phyloP scores from a whole-genome alignment of 2,329 filamentous ascomycete genomes.

The Fusarium praegraminearum region DNA sequence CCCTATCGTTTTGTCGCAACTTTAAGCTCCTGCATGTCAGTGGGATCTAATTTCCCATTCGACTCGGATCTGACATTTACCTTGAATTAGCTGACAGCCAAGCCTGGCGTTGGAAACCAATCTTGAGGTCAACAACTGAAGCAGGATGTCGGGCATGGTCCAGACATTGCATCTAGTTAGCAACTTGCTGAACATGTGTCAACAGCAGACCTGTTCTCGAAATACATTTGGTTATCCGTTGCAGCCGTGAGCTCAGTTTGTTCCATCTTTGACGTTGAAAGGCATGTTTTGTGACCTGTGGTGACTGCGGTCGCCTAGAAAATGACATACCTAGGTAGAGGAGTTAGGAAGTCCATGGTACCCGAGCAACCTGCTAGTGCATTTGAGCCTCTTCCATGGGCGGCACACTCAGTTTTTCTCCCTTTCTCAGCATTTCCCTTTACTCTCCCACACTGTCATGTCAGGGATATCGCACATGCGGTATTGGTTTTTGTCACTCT shows the following conservation, averaged over 20 bases:
- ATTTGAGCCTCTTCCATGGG: background rate
- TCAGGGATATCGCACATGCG: background rate
- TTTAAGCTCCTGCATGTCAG: background rate
- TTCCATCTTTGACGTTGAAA: background rate
- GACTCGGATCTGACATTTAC: background rate
- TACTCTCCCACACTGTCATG: background rate
- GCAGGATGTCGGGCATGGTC: background rate
- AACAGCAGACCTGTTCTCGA: background rate
- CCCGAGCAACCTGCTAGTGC: background rate
- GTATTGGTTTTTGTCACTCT: background rate
- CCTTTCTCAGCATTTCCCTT: background rate
- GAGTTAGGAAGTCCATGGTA: background rate
- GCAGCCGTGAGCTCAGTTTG: background rate
- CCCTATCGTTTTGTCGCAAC: background rate
- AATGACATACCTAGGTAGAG: background rate
- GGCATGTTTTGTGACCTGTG: background rate
- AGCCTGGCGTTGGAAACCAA: background rate
- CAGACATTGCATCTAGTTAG: background rate
- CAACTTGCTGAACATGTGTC: background rate
- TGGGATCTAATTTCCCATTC: constrained; percentile 3
- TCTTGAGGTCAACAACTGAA: background rate
- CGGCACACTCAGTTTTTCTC: background rate
- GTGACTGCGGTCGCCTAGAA: background rate
- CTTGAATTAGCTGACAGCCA: background rate
- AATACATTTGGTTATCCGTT: background rate